Evolutionary conservation across 2,329 filamentous ascomycete species (phyloP), one percentile per base, ranked within the genome.

Genomic region (Phaeosphaeriaceae sp.): DNA sequence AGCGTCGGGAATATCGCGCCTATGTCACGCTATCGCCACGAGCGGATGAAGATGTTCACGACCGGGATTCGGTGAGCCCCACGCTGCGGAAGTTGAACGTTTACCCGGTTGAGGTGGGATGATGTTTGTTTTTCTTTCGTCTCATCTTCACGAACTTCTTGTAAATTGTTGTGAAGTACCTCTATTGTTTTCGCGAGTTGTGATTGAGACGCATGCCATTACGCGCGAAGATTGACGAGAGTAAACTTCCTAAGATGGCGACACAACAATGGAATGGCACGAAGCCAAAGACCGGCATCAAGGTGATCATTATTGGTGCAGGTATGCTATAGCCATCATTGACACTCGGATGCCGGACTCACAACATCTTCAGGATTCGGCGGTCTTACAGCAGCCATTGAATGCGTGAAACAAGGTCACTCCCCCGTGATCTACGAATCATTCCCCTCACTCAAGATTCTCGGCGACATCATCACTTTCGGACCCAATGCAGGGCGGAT

Each of bases 381-480:
- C 40, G 87, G 87, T 17, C 79, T 89, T 26, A 85, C 86, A 7
- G 85, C 86, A 19, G 87, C 87, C 44, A 87, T 89, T 60, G 87
- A 89, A 74, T 88, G 86, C 67, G 82, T 85, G 60, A 82, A 85
- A 17, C 85, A 89, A 63, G 87, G 87, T 17, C 87, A 89, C 69
- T 78, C 81, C 13, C 86, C 87, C 19, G 77, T 82, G 55, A 81
- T 89, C 59, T 87, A 88, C 70, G 86, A 88, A 66, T 80, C 83
- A 0, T 88, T 88, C 59, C 74, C 76, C 8, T 82, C 83, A 54
- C 81, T 88, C 55, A 89, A 88, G 65, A 75, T 80, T 3, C 81
- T 89, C 0, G 87, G 87, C 53, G 85, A 89, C 74, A 88, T 89
- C 61, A 89, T 88, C 61, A 85, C 84, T 13, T 88, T 88, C 61